Evolutionary conservation across 1,284 basidiomycete species (phyloP), one percentile per base, ranked within the genome.

Genomic region (Ceratobasidium sp.): DNA sequence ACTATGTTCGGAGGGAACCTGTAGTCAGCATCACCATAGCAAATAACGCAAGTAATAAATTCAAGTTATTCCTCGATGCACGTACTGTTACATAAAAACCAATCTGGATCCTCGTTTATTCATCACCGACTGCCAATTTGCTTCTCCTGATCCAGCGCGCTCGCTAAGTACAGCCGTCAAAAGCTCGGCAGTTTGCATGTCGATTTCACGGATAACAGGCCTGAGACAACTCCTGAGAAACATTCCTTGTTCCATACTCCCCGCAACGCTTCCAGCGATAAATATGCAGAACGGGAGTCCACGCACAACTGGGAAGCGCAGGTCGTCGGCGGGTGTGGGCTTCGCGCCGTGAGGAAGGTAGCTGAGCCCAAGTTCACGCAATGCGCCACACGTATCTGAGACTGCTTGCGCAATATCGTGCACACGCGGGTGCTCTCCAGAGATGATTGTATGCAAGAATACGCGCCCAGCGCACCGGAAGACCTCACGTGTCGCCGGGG

Each of bases 161-260:
- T 67, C 64, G 15, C 50, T 31, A 25, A 67, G 64, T 40, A 67
- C 64, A 6, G 64, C 27, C 17, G 64, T 67, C 25, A 67, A 50
- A 1, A 67, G 50, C 38, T 67, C 64, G 38, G 50, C 35, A 20
- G 64, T 55, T 50, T 67, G 64, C 64, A 67, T 67, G n/a, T 67
- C 64, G 35, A 67, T 50, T 38, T 67, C 64, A 31, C 64, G 50
- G 1, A 67, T 50, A 25, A 67, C 64, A 3, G 64, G 64, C 25
- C 64, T 25, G 25, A 67, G 40, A 31, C 64, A 67, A 27, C 50
- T 43, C 38, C 64, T 53, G 15, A 67, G 40, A 42, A 67, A 67
- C 64, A 67, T 67, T 27, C 64, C 64, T 32, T 67, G 64, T 42
- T 67, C 64, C 64, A 67, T 67, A 29, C n/a, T 67, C 64, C 64